A percentile compares a stretch with the other conserved stretches of the same genome.
Evolutionary conservation across 2,329 filamentous ascomycete species (phyloP).

Genomic region (Aspergillus thermomutatus): DNA sequence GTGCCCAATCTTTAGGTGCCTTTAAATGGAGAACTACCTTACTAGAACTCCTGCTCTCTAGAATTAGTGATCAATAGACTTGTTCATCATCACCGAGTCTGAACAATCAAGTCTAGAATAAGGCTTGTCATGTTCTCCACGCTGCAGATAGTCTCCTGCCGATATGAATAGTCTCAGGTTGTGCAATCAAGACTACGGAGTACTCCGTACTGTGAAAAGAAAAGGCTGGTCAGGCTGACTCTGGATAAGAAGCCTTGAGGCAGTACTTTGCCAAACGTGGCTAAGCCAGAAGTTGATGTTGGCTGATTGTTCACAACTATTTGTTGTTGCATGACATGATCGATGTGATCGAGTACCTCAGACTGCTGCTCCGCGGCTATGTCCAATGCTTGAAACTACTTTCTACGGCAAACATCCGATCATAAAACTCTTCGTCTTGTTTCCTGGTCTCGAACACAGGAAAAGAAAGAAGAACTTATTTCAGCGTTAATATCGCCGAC

Average conservation of each 20-base stretch:
- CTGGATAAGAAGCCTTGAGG: no score
- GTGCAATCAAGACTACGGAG: background rate
- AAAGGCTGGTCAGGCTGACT: slow-evolving; percentile 1
- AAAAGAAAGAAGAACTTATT: background rate
- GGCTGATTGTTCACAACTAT: slow-evolving; percentile 8
- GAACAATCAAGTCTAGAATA: background rate
- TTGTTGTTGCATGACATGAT: background rate
- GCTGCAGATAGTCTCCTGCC: background rate
- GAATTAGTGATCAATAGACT: slow-evolving; percentile 1
- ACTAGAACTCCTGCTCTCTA: background rate
- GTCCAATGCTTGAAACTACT: background rate
- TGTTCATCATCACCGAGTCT: slow-evolving; percentile 12
- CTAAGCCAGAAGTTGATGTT: slow-evolving; percentile 3
- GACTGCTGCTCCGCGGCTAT: background rate
- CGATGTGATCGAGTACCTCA: no score
- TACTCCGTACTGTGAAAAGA: slow-evolving; percentile 1
- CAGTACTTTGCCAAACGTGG: background rate
- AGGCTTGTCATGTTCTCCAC: background rate
- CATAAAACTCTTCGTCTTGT: background rate
- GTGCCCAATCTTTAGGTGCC: slow-evolving; percentile 8
- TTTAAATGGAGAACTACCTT: background rate
- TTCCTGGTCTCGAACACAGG: background rate
- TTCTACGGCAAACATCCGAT: background rate
- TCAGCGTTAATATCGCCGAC: background rate
- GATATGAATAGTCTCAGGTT: background rate